Evolutionary conservation across 2,329 filamentous ascomycete species (phyloP), one percentile per base, ranked within the genome.

Genomic region (Cercospora janseana): DNA sequence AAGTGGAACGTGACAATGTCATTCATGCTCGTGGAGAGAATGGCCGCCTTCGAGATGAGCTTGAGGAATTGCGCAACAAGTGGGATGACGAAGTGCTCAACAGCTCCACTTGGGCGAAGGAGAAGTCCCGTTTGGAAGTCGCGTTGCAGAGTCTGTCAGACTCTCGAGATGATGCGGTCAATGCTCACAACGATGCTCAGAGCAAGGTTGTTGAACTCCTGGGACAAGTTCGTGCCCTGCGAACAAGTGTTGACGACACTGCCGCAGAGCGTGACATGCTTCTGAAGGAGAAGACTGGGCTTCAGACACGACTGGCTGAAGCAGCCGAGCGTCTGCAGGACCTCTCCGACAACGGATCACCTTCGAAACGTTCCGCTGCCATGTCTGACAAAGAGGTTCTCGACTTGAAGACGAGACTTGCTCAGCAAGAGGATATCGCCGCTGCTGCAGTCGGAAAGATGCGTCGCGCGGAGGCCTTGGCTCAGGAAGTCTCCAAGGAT

Each of bases 71-170:
- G 51, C 84, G 93, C 59, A 90, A 85, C 60, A 97, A 97, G 73
- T 97, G 93, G 92, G 93, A 98, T 64, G 89, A 97, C 62, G 92
- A 98, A 71, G 89, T 97, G 8, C 81, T 97, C 61, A 97, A 97
- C 72, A 95, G 89, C 70, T 95, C 90, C 12, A 95, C 92, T 0
- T 97, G 93, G 91, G 91, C 91, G 9, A 98, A 98, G 74, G 92
- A 98, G 73, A 97, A 97, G 76, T 81, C 89, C 12, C 85, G 92
- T 12, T 79, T 98, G 31, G 92, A 97, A 68, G 83, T 90, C 53
- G 94, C 90, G 4, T 77, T 98, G 47, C 84, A 92, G 43, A 90
- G 96, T 67, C 81, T 97, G 24, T 86, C 87, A 8, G 85, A 88
- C 41, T 95, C 90, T n/a, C 84, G 92, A 2, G 92, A 98, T 59